A percentile compares a stretch with the other conserved stretches of the same genome.
phyloP scores from a whole-genome alignment of 768 basidiomycete genomes.

The Trametes punicea region DNA sequence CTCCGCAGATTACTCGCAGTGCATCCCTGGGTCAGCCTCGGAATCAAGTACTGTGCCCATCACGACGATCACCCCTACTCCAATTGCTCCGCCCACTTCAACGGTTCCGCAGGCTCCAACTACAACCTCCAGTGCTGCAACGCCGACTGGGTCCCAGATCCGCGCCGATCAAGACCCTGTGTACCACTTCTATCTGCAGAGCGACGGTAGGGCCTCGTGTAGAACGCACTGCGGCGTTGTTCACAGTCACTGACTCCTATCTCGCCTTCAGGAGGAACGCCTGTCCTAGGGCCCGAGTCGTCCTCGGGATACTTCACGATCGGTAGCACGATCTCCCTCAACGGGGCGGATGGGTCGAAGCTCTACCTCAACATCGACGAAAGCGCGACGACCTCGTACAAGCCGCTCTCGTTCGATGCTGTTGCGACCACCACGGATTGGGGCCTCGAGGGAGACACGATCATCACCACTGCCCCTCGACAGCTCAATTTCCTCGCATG shows the following conservation, averaged over 20 bases:
- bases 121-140: slow-evolving; percentile 24
- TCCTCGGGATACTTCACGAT: slow-evolving; percentile 52
- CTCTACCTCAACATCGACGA: slow-evolving; percentile 49
- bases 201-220: slow-evolving; percentile 34
- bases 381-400: slow-evolving; percentile 44
- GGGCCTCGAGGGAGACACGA: slow-evolving; percentile 58
- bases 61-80: slow-evolving; percentile 27
- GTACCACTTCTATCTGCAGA: slow-evolving; percentile 56
- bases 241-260: slow-evolving; percentile 3
- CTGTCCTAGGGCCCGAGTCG: slow-evolving; percentile 50
- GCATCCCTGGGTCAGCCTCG: slow-evolving; percentile 38
- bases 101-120: slow-evolving; percentile 33
- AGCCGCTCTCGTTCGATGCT: slow-evolving; percentile 42
- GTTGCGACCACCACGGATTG: slow-evolving; percentile 51
- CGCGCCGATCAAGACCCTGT: slow-evolving; percentile 50
- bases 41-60: slow-evolving; percentile 13
- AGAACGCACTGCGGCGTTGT: not conserved
- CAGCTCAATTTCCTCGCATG: slow-evolving; percentile 57
- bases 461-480: slow-evolving; percentile 49
- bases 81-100: slow-evolving; percentile 29
- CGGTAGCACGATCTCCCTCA: slow-evolving; percentile 43
- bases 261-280: slow-evolving; percentile 38
- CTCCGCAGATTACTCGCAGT: slow-evolving; percentile 50
- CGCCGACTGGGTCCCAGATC: slow-evolving; percentile 44
- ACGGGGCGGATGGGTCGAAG: slow-evolving; percentile 38